Percentiles rank a stretch among this genome's conserved stretches.
Evolutionary conservation across 2,329 filamentous ascomycete genomes (phyloP).

Genomic region (Boeremia lycopersici): DNA sequence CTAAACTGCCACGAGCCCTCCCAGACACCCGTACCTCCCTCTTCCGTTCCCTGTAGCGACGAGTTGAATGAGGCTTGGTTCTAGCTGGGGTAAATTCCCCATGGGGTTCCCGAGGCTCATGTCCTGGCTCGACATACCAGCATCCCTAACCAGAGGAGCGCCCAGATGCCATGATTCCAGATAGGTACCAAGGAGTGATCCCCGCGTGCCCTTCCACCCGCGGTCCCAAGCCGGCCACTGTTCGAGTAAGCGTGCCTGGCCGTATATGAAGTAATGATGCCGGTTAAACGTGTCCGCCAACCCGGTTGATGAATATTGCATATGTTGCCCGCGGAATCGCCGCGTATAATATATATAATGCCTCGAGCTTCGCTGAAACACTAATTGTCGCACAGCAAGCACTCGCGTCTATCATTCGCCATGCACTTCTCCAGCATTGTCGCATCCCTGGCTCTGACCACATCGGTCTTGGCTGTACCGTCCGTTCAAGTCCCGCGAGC

Average conservation of each 20-base stretch:
- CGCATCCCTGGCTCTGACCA: constrained; percentile 28
- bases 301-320: constrained; percentile 15
- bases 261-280: background rate
- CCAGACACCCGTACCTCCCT: constrained; percentile 1
- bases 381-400: constrained; percentile 2
- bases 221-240: constrained; percentile 11
- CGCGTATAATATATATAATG: constrained; percentile 16
- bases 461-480: constrained; percentile 30
- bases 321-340: background rate
- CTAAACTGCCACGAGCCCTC: background rate
- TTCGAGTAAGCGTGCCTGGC: background rate
- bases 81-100: constrained; percentile 3
- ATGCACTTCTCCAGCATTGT: constrained; percentile 39
- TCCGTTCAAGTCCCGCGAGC: background rate
- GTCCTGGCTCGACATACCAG: background rate
- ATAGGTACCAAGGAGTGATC: constrained; percentile 2
- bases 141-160: background rate
- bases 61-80: background rate
- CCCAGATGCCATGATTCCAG: background rate
- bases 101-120: background rate
- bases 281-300: constrained; percentile 21
- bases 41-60: background rate
- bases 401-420: constrained; percentile 3
- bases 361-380: background rate
- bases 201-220: constrained; percentile 11